A percentile compares a stretch with the other conserved stretches of the same genome.
Evolutionary conservation across 73 alveolate species (phyloP).

Genomic region (Diophrys appendiculata): DNA sequence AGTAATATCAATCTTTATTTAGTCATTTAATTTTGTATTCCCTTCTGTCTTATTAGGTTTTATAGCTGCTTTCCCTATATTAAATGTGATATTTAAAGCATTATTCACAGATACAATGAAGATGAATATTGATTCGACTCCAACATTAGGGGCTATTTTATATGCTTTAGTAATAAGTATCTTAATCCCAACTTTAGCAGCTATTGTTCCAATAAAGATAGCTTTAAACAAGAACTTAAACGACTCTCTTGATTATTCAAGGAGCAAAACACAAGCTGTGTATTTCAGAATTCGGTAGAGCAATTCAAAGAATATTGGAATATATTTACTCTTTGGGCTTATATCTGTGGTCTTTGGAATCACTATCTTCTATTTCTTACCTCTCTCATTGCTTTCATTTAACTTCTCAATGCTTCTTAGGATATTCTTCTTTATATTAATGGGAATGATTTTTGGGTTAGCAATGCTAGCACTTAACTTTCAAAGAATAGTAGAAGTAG

Average conservation of each 20-base stretch:
- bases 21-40: conserved; percentile 69
- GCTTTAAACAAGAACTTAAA: conserved; percentile 63
- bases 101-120: conserved; percentile 55
- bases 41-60: conserved; percentile 84
- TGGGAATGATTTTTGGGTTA: conserved; percentile 95
- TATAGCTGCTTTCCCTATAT: conserved; percentile 49
- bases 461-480: conserved; percentile 85
- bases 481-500: conserved; percentile 46
- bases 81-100: conserved; percentile 12
- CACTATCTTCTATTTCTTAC: conserved; percentile 92
- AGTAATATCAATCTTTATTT: conserved; percentile 50
- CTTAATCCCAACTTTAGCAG: conserved; percentile 67
- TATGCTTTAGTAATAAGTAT: conserved; percentile 61
- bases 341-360: conserved; percentile 91
- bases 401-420: conserved; percentile 85
- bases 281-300: background rate
- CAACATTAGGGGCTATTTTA: conserved; percentile 54
- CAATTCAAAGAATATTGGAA: background rate
- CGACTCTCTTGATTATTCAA: conserved; percentile 66
- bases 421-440: conserved; percentile 91
- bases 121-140: conserved; percentile 50
- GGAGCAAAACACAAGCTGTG: conserved; percentile 74
- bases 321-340: background rate
- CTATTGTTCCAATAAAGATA: conserved; percentile 69
- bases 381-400: conserved; percentile 87